phyloP scores from a whole-genome alignment of 495 filamentous ascomycete genomes.

The Viridothelium virens region DNA sequence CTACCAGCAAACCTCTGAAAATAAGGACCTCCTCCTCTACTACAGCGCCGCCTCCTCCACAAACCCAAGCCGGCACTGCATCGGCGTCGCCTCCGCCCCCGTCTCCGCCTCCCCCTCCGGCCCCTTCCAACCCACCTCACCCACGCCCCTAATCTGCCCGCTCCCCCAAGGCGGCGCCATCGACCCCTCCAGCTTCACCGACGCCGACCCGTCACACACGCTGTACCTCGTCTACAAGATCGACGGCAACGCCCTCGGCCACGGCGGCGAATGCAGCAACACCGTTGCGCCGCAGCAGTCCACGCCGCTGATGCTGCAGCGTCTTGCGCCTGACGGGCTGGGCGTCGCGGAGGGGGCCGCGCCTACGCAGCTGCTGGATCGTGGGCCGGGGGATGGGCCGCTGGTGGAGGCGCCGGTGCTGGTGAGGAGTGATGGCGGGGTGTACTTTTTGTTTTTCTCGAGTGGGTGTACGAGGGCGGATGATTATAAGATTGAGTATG shows the following conservation, averaged over 20 bases:
- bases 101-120: slow-evolving; percentile 17
- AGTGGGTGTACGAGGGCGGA: slow-evolving; percentile 18
- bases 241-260: slow-evolving; percentile 13
- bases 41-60: slow-evolving; percentile 20
- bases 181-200: slow-evolving; percentile 23
- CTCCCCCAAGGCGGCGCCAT: slow-evolving; percentile 27
- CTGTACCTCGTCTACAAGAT: slow-evolving; percentile 24
- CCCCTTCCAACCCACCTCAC: slow-evolving; percentile 24
- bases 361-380: slow-evolving; percentile 20
- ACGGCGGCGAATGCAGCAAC: slow-evolving; percentile 9
- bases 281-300: slow-evolving; percentile 13
- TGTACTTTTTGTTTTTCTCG: slow-evolving; percentile 24
- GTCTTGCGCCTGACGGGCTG: slow-evolving; percentile 19
- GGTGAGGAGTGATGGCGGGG: slow-evolving; percentile 14
- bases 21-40: slow-evolving; percentile 27
- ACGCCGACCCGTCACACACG: slow-evolving; percentile 11
- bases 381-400: slow-evolving; percentile 18
- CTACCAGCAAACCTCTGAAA: slow-evolving; percentile 15
- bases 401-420: slow-evolving; percentile 26
- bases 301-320: slow-evolving; percentile 27
- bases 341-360: not conserved
- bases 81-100: slow-evolving; percentile 26
- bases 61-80: slow-evolving; percentile 26
- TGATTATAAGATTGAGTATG: slow-evolving; percentile 23
- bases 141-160: slow-evolving; percentile 24